Evolutionary conservation across 306 rosid species (phyloP).

Genomic region (Senna tora): DNA sequence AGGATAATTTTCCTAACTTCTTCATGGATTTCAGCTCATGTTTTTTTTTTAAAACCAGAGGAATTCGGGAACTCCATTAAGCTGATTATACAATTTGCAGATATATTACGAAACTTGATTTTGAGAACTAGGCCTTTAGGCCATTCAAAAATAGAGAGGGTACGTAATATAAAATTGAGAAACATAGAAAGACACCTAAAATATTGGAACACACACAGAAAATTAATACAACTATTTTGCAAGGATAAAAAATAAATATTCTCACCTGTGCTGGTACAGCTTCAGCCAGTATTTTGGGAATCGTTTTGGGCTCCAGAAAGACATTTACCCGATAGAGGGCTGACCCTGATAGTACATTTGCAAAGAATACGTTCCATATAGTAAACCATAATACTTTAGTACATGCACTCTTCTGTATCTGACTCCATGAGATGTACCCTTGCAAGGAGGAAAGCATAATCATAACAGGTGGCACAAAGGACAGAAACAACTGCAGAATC

Average conservation of each 20-base stretch:
- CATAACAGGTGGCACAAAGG: constrained; percentile 77
- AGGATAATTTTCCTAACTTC: background rate
- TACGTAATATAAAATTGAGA: background rate
- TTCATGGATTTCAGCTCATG: background rate
- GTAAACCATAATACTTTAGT: constrained; percentile 76
- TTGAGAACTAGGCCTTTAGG: background rate
- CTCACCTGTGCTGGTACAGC: constrained; percentile 91
- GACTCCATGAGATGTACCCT: constrained; percentile 75
- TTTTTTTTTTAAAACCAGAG: background rate
- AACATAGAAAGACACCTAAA: background rate
- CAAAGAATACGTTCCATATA: constrained; percentile 89
- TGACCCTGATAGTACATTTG: constrained; percentile 82
- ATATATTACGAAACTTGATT: background rate
- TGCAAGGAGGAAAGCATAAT: constrained; percentile 70
- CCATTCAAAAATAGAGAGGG: background rate
- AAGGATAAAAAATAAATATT: constrained; percentile 26
- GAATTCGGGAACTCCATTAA: background rate
- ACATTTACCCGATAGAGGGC: constrained; percentile 62
- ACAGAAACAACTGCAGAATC: constrained; percentile 69
- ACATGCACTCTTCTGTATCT: constrained; percentile 72
- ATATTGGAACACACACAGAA: constrained; percentile 19
- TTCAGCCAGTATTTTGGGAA: constrained; percentile 72
- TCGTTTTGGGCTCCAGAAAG: constrained; percentile 76
- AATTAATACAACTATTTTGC: constrained; percentile 8
- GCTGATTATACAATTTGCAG: background rate